Evolutionary conservation across 306 rosid species (phyloP).

Genomic region (Lathyrus sativus): DNA sequence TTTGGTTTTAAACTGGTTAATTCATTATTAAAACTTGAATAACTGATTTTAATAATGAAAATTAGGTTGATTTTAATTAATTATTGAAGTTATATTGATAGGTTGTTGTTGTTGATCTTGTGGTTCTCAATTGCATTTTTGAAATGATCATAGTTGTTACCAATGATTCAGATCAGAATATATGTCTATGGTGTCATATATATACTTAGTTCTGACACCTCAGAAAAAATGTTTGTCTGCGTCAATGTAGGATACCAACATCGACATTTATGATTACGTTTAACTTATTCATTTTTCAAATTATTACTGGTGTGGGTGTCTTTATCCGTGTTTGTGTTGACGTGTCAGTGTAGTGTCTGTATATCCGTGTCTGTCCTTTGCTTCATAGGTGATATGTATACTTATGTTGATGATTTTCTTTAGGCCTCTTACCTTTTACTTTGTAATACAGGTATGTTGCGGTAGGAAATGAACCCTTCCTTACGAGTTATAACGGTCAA

Average conservation of each 20-base stretch:
- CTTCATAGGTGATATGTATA: too few relatives aligned
- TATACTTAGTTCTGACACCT: too few relatives aligned
- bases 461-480: conserved; percentile 97
- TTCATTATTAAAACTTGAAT: neutral
- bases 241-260: too few relatives aligned
- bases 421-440: conserved; percentile 22
- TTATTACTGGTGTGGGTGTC: too few relatives aligned
- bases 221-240: too few relatives aligned
- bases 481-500: conserved; percentile 74
- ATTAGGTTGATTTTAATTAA: too few relatives aligned
- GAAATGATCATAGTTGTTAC: neutral
- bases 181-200: neutral
- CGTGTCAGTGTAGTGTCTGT: too few relatives aligned
- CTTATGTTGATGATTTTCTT: conserved; percentile 13
- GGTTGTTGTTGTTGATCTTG: neutral
- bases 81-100: too few relatives aligned
- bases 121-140: conserved; percentile 19
- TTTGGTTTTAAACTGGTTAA: conserved; percentile 19
- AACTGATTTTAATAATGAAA: neutral
- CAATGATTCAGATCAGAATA: conserved; percentile 11
- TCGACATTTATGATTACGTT: too few relatives aligned
- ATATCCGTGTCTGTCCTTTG: too few relatives aligned
- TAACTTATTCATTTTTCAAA: too few relatives aligned
- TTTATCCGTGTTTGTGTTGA: too few relatives aligned
- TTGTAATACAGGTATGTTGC: conserved; percentile 73